These are phyloP conservation scores for Allium fistulosum DNA, from an alignment of 106 monocot genomes.

Conservation along the genomic window DNA sequence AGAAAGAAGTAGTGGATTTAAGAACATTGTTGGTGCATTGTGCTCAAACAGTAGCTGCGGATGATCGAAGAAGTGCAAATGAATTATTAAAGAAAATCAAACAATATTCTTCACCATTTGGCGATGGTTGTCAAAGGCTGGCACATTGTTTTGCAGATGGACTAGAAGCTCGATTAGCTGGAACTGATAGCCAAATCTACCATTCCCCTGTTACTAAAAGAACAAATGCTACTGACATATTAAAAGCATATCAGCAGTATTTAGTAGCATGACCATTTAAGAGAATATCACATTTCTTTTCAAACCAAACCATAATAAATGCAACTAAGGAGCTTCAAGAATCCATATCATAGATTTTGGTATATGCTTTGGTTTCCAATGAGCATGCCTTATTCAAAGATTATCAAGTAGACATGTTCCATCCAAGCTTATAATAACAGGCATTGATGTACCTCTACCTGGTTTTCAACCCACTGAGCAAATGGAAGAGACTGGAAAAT, in stretches of 20 bases:
- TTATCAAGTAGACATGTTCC: slow-evolving; percentile 28
- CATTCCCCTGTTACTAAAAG: slow-evolving; percentile 36
- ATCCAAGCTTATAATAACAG: slow-evolving; percentile 75
- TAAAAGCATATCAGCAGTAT: slow-evolving; percentile 71
- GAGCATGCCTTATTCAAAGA: slow-evolving; percentile 74
- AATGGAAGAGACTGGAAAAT: slow-evolving; percentile 60
- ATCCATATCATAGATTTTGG: slow-evolving; percentile 87
- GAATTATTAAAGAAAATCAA: slow-evolving; percentile 74
- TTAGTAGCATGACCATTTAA: slow-evolving; percentile 72
- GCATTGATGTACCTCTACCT: slow-evolving; percentile 73
- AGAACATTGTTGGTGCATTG: slow-evolving; percentile 68
- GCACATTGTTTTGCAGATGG: slow-evolving; percentile 75
- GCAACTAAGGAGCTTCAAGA: slow-evolving; percentile 39
- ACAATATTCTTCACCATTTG: slow-evolving; percentile 58
- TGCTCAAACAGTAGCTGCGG: slow-evolving; percentile 78
- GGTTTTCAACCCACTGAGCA: slow-evolving; percentile 72
- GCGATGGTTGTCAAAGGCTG: slow-evolving; percentile 68
- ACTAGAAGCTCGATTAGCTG: slow-evolving; percentile 79
- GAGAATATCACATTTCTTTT: slow-evolving; percentile 54
- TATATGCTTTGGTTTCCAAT: slow-evolving; percentile 78
- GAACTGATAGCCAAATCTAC: slow-evolving; percentile 75
- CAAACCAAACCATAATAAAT: slow-evolving; percentile 54
- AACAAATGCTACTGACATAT: slow-evolving; percentile 37
- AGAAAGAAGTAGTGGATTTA: slow-evolving; percentile 68
- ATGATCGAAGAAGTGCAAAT: slow-evolving; percentile 46